A percentile compares a stretch with the other conserved stretches of the same genome.
These are phyloP conservation scores for Linanthus parryae DNA, from an alignment of 148 eudicot genomes.

Conservation along the genomic window DNA sequence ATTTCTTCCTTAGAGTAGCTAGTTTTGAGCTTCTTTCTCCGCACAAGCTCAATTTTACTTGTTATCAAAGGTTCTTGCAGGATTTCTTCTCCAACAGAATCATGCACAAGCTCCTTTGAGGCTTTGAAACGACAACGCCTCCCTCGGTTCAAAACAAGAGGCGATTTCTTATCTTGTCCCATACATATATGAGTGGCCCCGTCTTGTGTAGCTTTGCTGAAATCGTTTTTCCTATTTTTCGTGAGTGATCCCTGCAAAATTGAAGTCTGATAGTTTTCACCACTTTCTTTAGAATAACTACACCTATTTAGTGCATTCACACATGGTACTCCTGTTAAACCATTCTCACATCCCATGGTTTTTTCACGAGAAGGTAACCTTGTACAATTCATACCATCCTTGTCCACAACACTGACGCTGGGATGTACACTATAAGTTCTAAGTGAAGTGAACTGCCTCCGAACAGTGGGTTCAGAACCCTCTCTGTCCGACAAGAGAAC, in stretches of 20 bases:
- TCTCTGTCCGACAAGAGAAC: slow-evolving; percentile 15
- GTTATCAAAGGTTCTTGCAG: slow-evolving; percentile 15
- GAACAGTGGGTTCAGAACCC: slow-evolving; percentile 23
- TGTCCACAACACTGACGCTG: slow-evolving; percentile 10
- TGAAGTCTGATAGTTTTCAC: slow-evolving; percentile 14
- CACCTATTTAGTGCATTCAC: slow-evolving; percentile 10
- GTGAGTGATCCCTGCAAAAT: slow-evolving; percentile 10
- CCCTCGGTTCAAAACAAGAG: slow-evolving; percentile 23
- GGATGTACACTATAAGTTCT: slow-evolving; percentile 39
- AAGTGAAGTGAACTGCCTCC: slow-evolving; percentile 40
- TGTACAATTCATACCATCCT: slow-evolving; percentile 15
- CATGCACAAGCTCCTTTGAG: slow-evolving; percentile 26
- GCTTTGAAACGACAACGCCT: slow-evolving; percentile 23
- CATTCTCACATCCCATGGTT: slow-evolving; percentile 12
- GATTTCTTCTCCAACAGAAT: slow-evolving; percentile 20
- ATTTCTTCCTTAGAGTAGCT: slow-evolving; percentile 17
- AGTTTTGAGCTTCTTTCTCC: slow-evolving; percentile 19
- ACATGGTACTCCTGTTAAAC: slow-evolving; percentile 1
- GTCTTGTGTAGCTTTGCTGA: slow-evolving; percentile 24
- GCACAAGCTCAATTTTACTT: slow-evolving; percentile 14
- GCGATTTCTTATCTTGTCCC: slow-evolving; percentile 21
- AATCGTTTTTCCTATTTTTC: slow-evolving; percentile 8
- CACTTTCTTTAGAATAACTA: slow-evolving; percentile 13
- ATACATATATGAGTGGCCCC: slow-evolving; percentile 18
- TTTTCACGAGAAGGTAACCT: slow-evolving; percentile 17